Base-by-base conservation (phyloP, 495 filamentous ascomycete genomes). In the Penicillium nucicola region DNA sequence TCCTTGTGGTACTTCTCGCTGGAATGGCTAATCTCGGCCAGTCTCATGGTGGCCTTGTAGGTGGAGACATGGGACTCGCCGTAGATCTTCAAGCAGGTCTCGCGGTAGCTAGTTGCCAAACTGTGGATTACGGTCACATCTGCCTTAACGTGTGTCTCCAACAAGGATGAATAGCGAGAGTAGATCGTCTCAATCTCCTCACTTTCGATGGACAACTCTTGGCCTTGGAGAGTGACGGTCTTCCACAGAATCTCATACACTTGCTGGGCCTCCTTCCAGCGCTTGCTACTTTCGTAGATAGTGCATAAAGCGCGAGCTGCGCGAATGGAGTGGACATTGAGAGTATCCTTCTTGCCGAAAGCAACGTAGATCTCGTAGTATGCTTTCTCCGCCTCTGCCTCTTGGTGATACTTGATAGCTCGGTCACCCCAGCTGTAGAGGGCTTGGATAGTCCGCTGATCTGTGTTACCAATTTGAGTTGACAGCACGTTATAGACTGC, bases 351-450 rank as follows among this genome's bases (percentile, higher is more conserved):
- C 23, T 69, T 61, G 1, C 77, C 58, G 43, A 76, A 80, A 6
- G 77, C 76, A 22, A 62, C 66, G 66, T 80, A 86, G 36, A 86
- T 77, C 40, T 73, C 72, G 37, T 79, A 59, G 57, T 84, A 85
- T 25, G 82, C 77, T 47, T 68, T 66, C 63, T 83, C 80, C 2
- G 81, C 81, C 47, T 85, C 79, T 31, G 70, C 60, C 14, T 62
- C 48, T 15, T 79, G 75, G 15, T 76, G 69, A 28, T 69, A 56
- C 4, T 71, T 70, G 41, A 63, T 59, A 1, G 83, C 66, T 38
- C 83, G 75, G 30, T 69, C 63, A 34, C 75, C 70, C 48, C 85
- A 84, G 35, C 79, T 70, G 40, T 84, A 75, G 7, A 79, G 67
- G 33, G 83, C 74, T 13, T 81, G 76, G 48, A 85, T 74, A 23